phyloP scores from a whole-genome alignment of 164 flowering plant genomes.

The Tetracentron sinense region DNA sequence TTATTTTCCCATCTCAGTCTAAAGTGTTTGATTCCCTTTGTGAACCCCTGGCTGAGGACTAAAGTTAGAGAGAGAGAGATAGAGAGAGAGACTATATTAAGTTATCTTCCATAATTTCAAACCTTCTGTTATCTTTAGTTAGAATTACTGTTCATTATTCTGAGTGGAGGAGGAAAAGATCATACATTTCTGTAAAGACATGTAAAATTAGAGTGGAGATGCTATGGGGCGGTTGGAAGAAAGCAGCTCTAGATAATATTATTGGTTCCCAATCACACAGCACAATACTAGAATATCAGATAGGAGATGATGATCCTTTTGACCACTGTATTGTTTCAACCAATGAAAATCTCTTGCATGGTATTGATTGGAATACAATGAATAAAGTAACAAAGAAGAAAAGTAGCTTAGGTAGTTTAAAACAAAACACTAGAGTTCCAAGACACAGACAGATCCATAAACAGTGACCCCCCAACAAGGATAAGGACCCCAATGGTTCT shows the following conservation, averaged over 20 bases:
- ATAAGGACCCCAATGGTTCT: conserved; percentile 33
- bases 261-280: conserved; percentile 3
- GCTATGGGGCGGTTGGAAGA: background rate
- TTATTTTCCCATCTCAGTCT: conserved; percentile 29
- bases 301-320: conserved; percentile 10
- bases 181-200: conserved; percentile 2
- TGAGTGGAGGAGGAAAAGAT: conserved; percentile 5
- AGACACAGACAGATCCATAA: conserved; percentile 32
- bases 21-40: conserved; percentile 23
- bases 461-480: conserved; percentile 46
- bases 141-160: conserved; percentile 20
- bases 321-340: conserved; percentile 16
- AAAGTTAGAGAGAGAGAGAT: background rate
- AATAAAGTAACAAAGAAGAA: conserved; percentile 4
- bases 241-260: conserved; percentile 1
- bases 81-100: conserved; percentile 1
- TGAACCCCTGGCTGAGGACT: conserved; percentile 5
- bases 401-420: conserved; percentile 19
- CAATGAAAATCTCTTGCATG: background rate
- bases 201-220: conserved; percentile 3
- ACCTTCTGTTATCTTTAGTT: conserved; percentile 3
- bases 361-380: no score
- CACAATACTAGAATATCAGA: conserved; percentile 15
- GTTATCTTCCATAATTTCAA: background rate
- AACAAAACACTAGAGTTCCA: conserved; percentile 23